A percentile compares a stretch with the other conserved stretches of the same genome.
phyloP scores from a whole-genome alignment of 2,329 filamentous ascomycete genomes.

The Alternaria angustiovoidea region DNA sequence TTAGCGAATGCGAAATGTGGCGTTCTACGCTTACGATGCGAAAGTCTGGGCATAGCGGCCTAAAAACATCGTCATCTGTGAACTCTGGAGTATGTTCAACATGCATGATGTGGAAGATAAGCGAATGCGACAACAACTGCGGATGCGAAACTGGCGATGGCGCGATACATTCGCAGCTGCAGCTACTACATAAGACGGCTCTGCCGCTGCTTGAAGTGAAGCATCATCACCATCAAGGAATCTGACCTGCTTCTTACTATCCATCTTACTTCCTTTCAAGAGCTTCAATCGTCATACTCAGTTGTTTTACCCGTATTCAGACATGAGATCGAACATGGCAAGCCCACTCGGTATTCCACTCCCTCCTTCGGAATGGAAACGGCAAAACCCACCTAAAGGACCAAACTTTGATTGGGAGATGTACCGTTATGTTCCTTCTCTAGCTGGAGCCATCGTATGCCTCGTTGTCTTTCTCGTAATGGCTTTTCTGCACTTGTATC shows the following conservation, averaged over 20 bases:
- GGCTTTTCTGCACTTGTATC: constrained; percentile 30
- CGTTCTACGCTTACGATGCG: constrained; percentile 2
- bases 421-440: constrained; percentile 44
- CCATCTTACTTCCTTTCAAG: background rate
- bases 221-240: background rate
- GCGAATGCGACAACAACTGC: constrained; percentile 7
- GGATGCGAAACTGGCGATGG: background rate
- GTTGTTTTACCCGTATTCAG: background rate
- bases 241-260: background rate
- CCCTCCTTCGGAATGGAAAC: constrained; percentile 19
- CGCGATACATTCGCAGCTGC: background rate
- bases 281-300: background rate
- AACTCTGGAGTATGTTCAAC: background rate
- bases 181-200: constrained; percentile 1
- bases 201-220: background rate
- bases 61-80: background rate
- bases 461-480: constrained; percentile 36
- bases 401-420: constrained; percentile 43
- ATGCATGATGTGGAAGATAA: background rate
- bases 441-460: constrained; percentile 34
- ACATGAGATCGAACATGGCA: background rate
- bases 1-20: constrained; percentile 15
- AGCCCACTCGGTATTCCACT: background rate
- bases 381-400: constrained; percentile 29
- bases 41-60: constrained; percentile 1